Percentiles rank a stretch among this genome's conserved stretches.
These are phyloP conservation scores for Puccinia hordei DNA, from an alignment of 1,284 basidiomycete genomes.

Conservation along the genomic window DNA sequence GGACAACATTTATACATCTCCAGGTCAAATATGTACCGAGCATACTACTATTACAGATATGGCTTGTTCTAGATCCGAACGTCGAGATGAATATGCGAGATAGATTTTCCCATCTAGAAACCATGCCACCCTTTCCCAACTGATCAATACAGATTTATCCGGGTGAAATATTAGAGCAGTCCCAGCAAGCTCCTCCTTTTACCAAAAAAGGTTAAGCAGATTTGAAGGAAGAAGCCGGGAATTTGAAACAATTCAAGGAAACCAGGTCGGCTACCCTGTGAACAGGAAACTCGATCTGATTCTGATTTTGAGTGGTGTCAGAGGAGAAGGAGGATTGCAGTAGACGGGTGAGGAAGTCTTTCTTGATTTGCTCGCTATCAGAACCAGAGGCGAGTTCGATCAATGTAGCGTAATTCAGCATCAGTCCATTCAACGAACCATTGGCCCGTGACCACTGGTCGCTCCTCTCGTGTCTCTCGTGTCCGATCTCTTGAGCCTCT, in stretches of 20 bases:
- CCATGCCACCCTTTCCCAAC: too few relatives aligned
- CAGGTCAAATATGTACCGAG: too few relatives aligned
- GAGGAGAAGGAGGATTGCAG: neutral
- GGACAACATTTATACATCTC: too few relatives aligned
- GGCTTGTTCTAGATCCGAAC: too few relatives aligned
- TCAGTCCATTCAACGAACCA: neutral
- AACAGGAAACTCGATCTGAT: neutral
- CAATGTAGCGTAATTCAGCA: slow-evolving; percentile 7
- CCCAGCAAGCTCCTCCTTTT: neutral
- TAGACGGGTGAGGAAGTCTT: neutral
- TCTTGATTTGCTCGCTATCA: neutral
- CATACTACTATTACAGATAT: too few relatives aligned
- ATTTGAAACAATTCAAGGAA: neutral
- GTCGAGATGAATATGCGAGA: too few relatives aligned
- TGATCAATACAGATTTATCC: too few relatives aligned
- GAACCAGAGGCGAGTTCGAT: slow-evolving; percentile 11
- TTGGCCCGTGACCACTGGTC: neutral
- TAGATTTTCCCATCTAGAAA: too few relatives aligned
- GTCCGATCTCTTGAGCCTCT: neutral
- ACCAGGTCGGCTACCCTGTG: slow-evolving; percentile 1
- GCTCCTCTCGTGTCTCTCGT: neutral
- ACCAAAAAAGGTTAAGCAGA: neutral
- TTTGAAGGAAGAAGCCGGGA: neutral
- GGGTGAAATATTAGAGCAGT: neutral
- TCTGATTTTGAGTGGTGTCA: neutral